Evolutionary conservation across 495 filamentous ascomycete genomes (phyloP).

Genomic region (Penicillium subrubescens): DNA sequence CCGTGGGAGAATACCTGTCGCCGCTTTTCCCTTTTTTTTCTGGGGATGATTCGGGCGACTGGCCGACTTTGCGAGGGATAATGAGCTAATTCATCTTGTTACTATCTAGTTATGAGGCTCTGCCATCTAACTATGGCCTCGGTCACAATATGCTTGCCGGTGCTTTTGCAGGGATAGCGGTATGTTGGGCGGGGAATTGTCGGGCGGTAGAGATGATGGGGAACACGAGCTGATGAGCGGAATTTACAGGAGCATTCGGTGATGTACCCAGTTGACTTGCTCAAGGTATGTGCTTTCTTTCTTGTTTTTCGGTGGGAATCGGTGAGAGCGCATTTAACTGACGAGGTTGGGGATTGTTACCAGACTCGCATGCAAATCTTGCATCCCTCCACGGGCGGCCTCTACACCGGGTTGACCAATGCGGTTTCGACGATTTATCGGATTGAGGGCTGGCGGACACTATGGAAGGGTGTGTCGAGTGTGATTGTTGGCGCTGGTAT

Average conservation of each 20-base stretch:
- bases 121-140: slow-evolving; percentile 70
- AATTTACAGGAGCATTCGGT: slow-evolving; percentile 74
- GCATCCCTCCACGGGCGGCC: slow-evolving; percentile 79
- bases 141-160: slow-evolving; percentile 85
- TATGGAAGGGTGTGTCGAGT: slow-evolving; percentile 97
- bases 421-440: slow-evolving; percentile 88
- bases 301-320: not conserved
- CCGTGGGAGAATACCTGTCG: not conserved
- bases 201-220: not conserved
- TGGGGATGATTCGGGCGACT: not conserved
- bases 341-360: slow-evolving; percentile 9
- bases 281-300: slow-evolving; percentile 71
- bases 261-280: slow-evolving; percentile 97
- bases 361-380: slow-evolving; percentile 98
- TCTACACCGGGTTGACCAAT: slow-evolving; percentile 90
- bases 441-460: slow-evolving; percentile 82
- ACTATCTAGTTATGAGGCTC: slow-evolving; percentile 63
- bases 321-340: slow-evolving; percentile 6
- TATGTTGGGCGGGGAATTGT: slow-evolving; percentile 42
- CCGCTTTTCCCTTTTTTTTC: not conserved
- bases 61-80: not conserved
- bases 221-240: slow-evolving; percentile 23
- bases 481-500: slow-evolving; percentile 93
- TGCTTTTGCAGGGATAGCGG: slow-evolving; percentile 96
- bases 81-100: slow-evolving; percentile 25